A percentile compares a stretch with the other conserved stretches of the same genome.
phyloP scores from a whole-genome alignment of 306 rosid genomes.

The Senna tora region DNA sequence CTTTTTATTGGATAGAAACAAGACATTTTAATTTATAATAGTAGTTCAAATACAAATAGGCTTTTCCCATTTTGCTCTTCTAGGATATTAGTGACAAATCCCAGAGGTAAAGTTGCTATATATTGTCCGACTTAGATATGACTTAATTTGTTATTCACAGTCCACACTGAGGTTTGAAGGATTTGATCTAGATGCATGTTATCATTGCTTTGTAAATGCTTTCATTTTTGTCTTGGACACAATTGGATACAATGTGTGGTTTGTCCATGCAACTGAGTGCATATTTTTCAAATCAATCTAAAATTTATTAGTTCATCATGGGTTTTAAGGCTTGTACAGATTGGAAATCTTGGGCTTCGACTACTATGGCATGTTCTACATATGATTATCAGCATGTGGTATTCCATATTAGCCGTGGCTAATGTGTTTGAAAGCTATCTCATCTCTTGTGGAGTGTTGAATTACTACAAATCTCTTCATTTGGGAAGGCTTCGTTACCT shows the following conservation, averaged over 20 bases:
- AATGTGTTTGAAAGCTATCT: slow-evolving; percentile 60
- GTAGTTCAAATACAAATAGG: neutral
- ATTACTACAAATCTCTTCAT: slow-evolving; percentile 56
- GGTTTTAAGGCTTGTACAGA: slow-evolving; percentile 54
- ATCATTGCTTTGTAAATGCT: neutral
- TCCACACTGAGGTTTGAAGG: neutral
- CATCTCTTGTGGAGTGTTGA: slow-evolving; percentile 61
- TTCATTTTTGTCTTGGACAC: slow-evolving; percentile 18
- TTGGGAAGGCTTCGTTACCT: slow-evolving; percentile 56
- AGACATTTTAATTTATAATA: neutral
- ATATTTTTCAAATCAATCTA: slow-evolving; percentile 14
- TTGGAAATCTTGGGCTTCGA: slow-evolving; percentile 58
- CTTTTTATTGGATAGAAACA: neutral
- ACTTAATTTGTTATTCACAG: slow-evolving; percentile 9
- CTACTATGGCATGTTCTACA: slow-evolving; percentile 75
- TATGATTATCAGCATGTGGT: slow-evolving; percentile 51
- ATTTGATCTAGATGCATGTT: slow-evolving; percentile 10
- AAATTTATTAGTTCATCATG: slow-evolving; percentile 39
- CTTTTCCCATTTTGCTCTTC: neutral
- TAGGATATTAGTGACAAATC: neutral
- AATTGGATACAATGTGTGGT: neutral
- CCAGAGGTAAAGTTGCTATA: neutral
- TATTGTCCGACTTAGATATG: neutral
- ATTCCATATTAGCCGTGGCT: slow-evolving; percentile 42
- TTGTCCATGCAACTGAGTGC: slow-evolving; percentile 16